Evolutionary conservation across 1,284 basidiomycete species (phyloP).

Genomic region (Sanguinoderma infundibulare): DNA sequence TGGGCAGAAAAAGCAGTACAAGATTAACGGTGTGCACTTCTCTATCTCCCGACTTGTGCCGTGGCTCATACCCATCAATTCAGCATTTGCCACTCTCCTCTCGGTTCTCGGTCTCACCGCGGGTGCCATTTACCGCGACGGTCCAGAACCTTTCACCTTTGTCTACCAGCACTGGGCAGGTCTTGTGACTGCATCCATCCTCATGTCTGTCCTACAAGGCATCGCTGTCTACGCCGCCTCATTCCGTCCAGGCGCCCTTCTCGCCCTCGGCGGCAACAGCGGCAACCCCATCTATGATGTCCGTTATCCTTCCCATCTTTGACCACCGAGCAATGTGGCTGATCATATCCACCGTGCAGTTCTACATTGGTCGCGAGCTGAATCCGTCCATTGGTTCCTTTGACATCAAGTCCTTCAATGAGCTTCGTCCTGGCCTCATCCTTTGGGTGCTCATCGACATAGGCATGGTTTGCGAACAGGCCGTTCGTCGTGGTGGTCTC

Average conservation of each 20-base stretch:
- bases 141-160: conserved; percentile 85
- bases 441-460: conserved; percentile 94
- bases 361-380: conserved; percentile 95
- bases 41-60: neutral
- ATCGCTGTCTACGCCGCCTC: conserved; percentile 76
- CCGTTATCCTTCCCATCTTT: conserved; percentile 36
- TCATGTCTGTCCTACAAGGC: conserved; percentile 82
- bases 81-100: conserved; percentile 89
- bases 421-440: conserved; percentile 94
- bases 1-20: conserved; percentile 84
- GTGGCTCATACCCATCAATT: neutral
- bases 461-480: conserved; percentile 92
- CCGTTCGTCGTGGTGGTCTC: conserved; percentile 71
- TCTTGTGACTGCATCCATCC: conserved; percentile 82
- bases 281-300: conserved; percentile 93
- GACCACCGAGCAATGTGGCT: conserved; percentile 3
- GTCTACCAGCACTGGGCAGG: conserved; percentile 93
- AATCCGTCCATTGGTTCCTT: conserved; percentile 91
- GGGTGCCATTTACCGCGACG: conserved; percentile 75
- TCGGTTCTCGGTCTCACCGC: conserved; percentile 73
- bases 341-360: conserved; percentile 53
- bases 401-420: conserved; percentile 98
- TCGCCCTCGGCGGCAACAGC: conserved; percentile 92
- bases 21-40: conserved; percentile 83
- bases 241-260: conserved; percentile 70